Evolutionary conservation across 78 protist species (phyloP).

Genomic region (Dictyostelium firmibasis): DNA sequence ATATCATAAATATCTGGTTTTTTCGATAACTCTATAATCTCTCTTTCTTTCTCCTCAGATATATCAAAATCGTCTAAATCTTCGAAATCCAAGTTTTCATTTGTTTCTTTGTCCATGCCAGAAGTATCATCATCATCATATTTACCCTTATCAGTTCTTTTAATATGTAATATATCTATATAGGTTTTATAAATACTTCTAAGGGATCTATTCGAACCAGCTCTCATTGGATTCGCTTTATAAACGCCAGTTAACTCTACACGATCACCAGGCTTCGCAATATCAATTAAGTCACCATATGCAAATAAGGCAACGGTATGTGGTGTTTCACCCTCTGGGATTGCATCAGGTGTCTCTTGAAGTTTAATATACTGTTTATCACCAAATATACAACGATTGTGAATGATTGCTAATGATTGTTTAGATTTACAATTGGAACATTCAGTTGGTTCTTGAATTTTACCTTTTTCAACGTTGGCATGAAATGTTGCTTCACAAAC

Average conservation of each 20-base stretch:
- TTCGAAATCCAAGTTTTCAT: conserved; percentile 16
- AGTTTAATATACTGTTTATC: conserved; percentile 97
- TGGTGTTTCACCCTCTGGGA: conserved; percentile 98
- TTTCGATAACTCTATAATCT: conserved; percentile 34
- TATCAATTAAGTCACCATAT: conserved; percentile 93
- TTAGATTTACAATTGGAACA: conserved; percentile 80
- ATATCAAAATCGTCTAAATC: conserved; percentile 22
- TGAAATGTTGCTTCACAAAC: conserved; percentile 62
- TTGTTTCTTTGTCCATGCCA: background rate
- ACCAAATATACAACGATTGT: conserved; percentile 94
- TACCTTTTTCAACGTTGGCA: conserved; percentile 64
- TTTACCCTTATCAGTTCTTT: conserved; percentile 47
- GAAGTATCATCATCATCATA: background rate
- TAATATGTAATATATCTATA: conserved; percentile 76
- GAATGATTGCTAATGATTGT: conserved; percentile 84
- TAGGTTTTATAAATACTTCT: conserved; percentile 82
- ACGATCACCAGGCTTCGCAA: conserved; percentile 97
- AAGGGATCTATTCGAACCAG: conserved; percentile 42
- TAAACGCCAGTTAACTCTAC: conserved; percentile 97
- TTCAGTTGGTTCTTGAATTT: conserved; percentile 90
- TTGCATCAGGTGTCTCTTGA: conserved; percentile 96
- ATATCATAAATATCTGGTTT: conserved; percentile 90
- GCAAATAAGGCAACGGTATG: conserved; percentile 89
- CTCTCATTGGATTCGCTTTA: conserved; percentile 82
- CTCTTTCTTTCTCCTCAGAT: conserved; percentile 26